Evolutionary conservation across 1,139 yeast species (phyloP).

Genomic region (Pichia cactophila): DNA sequence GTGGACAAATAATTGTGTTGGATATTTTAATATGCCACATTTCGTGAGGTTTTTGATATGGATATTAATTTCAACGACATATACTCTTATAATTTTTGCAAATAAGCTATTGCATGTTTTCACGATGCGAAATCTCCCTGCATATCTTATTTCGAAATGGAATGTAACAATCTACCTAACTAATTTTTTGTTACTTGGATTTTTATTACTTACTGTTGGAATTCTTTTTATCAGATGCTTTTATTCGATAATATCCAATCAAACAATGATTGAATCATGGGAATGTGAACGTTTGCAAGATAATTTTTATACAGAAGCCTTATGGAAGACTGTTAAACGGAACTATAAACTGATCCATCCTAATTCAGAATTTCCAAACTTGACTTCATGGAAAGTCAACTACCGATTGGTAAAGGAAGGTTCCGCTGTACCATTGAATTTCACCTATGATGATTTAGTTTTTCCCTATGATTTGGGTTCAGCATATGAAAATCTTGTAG

Average conservation of each 20-base stretch:
- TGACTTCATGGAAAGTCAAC: slow-evolving; percentile 40
- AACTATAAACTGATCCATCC: slow-evolving; percentile 39
- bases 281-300: slow-evolving; percentile 75
- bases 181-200: slow-evolving; percentile 46
- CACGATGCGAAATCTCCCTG: slow-evolving; percentile 48
- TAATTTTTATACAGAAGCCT: slow-evolving; percentile 46
- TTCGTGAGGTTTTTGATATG: slow-evolving; percentile 71
- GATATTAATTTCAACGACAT: slow-evolving; percentile 52
- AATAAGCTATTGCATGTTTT: slow-evolving; percentile 41
- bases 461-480: slow-evolving; percentile 78
- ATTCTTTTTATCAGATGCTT: slow-evolving; percentile 57
- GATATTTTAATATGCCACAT: slow-evolving; percentile 71
- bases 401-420: slow-evolving; percentile 17
- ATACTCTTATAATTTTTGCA: slow-evolving; percentile 38
- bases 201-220: slow-evolving; percentile 52
- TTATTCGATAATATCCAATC: slow-evolving; percentile 55
- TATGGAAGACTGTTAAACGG: slow-evolving; percentile 44
- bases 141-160: slow-evolving; percentile 45
- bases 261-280: slow-evolving; percentile 91
- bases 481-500: slow-evolving; percentile 42
- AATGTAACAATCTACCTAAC: slow-evolving; percentile 53
- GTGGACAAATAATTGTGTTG: slow-evolving; percentile 84
- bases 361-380: slow-evolving; percentile 36
- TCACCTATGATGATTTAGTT: slow-evolving; percentile 49
- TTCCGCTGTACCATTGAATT: slow-evolving; percentile 27